These are phyloP conservation scores for Magnaporthiopsis rhizophila DNA, from an alignment of 2,329 filamentous ascomycete genomes.

Conservation along the genomic window DNA sequence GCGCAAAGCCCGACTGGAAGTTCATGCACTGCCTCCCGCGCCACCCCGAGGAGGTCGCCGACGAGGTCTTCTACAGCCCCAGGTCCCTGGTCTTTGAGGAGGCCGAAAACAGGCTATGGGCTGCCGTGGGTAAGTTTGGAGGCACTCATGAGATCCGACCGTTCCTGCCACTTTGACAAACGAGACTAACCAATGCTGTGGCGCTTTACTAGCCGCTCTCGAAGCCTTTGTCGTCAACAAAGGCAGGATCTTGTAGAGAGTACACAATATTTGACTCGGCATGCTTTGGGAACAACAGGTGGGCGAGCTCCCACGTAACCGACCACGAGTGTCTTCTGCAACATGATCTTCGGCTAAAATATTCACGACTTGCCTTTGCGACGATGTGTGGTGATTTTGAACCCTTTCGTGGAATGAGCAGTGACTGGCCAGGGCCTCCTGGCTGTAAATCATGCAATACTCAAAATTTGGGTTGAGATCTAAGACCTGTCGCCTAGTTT, in stretches of 20 bases:
- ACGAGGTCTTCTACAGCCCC: constrained; percentile 87
- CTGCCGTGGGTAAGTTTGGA: constrained; percentile 60
- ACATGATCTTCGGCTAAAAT: not conserved
- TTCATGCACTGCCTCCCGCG: constrained; percentile 98
- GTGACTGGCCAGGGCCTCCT: not conserved
- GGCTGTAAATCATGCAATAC: not conserved
- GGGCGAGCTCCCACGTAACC: not conserved
- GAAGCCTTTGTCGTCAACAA: constrained; percentile 94
- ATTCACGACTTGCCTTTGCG: not conserved
- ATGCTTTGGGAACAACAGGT: not conserved
- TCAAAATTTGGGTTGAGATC: not conserved
- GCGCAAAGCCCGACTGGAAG: constrained; percentile 83
- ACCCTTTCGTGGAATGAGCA: not conserved
- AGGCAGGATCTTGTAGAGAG: constrained; percentile 52
- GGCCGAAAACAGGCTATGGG: constrained; percentile 91
- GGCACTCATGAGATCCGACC: not conserved
- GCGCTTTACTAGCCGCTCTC: constrained; percentile 49
- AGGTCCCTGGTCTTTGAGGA: constrained; percentile 87
- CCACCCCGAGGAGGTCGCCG: constrained; percentile 84
- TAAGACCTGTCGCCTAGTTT: not conserved
- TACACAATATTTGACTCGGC: too few species aligned
- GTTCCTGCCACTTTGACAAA: not conserved
- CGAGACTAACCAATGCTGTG: not conserved
- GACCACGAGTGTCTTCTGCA: not conserved
- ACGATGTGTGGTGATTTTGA: not conserved